Evolutionary conservation across 306 rosid genomes (phyloP).

Genomic region (Carpinus viminea): DNA sequence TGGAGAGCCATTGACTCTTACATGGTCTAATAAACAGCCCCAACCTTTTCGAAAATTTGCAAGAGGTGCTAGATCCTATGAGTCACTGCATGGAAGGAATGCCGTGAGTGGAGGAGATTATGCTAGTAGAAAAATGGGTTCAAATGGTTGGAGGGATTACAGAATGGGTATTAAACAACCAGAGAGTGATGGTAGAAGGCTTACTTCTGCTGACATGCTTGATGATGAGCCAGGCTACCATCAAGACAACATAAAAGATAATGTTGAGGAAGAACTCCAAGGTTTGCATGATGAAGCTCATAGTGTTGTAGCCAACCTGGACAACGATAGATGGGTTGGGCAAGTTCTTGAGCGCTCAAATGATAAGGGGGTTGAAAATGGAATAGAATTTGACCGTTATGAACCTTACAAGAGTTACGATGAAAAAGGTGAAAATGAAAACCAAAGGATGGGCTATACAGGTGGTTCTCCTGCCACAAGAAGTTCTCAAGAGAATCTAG

Average conservation of each 20-base stretch:
- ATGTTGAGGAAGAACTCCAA: conserved; percentile 30
- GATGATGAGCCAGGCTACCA: conserved; percentile 31
- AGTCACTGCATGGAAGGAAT: conserved; percentile 29
- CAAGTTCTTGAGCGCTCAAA: conserved; percentile 30
- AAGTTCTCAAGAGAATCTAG: conserved; percentile 32
- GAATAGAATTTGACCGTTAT: conserved; percentile 42
- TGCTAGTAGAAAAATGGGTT: conserved; percentile 31
- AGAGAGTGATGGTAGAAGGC: conserved; percentile 32
- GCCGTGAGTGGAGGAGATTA: conserved; percentile 24
- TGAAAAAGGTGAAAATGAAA: conserved; percentile 37
- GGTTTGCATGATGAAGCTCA: conserved; percentile 38
- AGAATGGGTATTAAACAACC: conserved; percentile 16
- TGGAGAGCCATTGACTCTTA: conserved; percentile 47
- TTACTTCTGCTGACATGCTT: conserved; percentile 30
- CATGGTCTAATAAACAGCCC: conserved; percentile 70
- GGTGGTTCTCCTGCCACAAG: conserved; percentile 34
- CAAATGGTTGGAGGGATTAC: conserved; percentile 35
- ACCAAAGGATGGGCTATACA: conserved; percentile 32
- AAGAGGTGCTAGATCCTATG: conserved; percentile 36
- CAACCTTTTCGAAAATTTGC: conserved; percentile 29
- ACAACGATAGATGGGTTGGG: conserved; percentile 53
- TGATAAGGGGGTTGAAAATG: conserved; percentile 36
- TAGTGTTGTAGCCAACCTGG: conserved; percentile 32
- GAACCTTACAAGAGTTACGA: conserved; percentile 54
- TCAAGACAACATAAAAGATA: conserved; percentile 28